Evolutionary conservation across 148 eudicot species (phyloP), one percentile per base, ranked within the genome.

Genomic region (Vaccinium darrowii): DNA sequence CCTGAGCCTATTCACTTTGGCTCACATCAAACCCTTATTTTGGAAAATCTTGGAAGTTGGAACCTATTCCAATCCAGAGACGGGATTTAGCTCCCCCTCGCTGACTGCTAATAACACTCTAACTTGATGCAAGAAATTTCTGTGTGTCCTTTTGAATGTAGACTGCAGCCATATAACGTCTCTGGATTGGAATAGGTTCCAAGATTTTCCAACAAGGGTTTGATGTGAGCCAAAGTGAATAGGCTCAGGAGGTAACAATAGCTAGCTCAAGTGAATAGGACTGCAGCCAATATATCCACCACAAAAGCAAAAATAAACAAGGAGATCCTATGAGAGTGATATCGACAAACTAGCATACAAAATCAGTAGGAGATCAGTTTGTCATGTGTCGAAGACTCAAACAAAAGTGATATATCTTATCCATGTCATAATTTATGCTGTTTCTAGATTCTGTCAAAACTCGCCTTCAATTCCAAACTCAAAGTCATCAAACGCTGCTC

Each of bases 401-500:
- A 51, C 36, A 0, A 81, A 63, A 47, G 27, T 21, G n/a, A 27
- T 1, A 23, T 27, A 36, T 4, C 15, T 52, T 65, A 30, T 6
- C 53, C 77, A 78, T 36, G 27, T 33, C 36, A 33, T 33, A 33
- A 33, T 33, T 33, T 33, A 74, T 21, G 23, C 50, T 58, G 62
- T 82, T 69, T 27, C 73, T 50, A 76, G 60, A 84, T 21, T 18
- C 25, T 33, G 23, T 19, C 53, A 71, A 30, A 57, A 72, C 92
- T 87, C 83, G 93, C 99, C 98, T 93, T 92, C 88, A 97, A 57
- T 84, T 97, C 95, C 89, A 88, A 92, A 88, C 82, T 89, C 88
- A 97, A 85, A 79, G 98, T 92, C 30, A 96, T 92, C 85, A 95
- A 65, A 25, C 92, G 90, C 90, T 94, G 96, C 92, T 95, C 98